phyloP scores from a whole-genome alignment of 116 monocot genomes.

The Papilionanthe hybrid region DNA sequence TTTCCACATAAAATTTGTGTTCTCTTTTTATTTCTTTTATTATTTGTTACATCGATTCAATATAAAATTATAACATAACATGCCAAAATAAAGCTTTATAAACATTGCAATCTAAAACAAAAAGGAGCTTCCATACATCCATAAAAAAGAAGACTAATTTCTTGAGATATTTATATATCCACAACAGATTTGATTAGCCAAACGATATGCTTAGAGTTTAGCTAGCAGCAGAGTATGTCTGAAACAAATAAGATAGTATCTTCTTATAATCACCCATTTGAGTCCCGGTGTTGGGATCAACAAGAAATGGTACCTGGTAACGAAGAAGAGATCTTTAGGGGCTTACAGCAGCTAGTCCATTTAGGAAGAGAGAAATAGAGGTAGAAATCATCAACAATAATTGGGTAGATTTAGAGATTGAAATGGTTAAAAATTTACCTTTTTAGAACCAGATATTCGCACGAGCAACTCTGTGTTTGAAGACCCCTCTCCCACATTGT shows the following conservation, averaged over 20 bases:
- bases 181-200: not conserved
- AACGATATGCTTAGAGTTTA: not conserved
- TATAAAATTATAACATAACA: too few relatives aligned
- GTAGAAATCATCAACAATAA: not conserved
- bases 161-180: not conserved
- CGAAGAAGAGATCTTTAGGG: not conserved
- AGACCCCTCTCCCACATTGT: conserved; percentile 76
- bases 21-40: too few relatives aligned
- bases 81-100: too few relatives aligned
- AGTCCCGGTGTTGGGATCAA: conserved; percentile 67
- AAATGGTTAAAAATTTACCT: conserved; percentile 31
- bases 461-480: conserved; percentile 48
- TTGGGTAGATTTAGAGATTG: not conserved
- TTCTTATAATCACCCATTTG: conserved; percentile 58
- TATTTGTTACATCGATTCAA: too few relatives aligned
- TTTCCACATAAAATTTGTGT: too few relatives aligned
- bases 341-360: too few relatives aligned
- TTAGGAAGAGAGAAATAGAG: not conserved
- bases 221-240: conserved; percentile 34
- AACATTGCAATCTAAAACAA: too few relatives aligned
- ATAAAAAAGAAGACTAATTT: not conserved
- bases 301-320: conserved; percentile 65
- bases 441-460: conserved; percentile 43
- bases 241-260: conserved; percentile 61
- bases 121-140: not conserved